Evolutionary conservation across 2,329 filamentous ascomycete species (phyloP).

Genomic region (Colletotrichum sublineola): DNA sequence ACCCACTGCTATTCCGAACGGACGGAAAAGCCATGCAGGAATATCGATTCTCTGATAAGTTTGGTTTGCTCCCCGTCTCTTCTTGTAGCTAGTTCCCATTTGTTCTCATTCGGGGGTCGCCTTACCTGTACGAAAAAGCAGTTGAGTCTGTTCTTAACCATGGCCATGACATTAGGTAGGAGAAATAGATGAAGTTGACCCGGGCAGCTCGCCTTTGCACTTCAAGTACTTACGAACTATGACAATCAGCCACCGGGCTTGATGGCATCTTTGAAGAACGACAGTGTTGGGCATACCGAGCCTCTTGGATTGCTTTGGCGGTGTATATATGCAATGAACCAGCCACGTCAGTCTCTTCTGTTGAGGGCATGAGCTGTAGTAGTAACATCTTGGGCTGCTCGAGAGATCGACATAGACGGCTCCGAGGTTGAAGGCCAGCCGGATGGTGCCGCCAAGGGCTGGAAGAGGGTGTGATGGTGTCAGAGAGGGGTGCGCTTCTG

Average conservation of each 20-base stretch:
- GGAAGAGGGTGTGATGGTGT: constrained; percentile 7
- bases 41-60: not conserved
- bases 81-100: not conserved
- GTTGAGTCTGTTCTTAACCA: too few relatives aligned
- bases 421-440: constrained; percentile 10
- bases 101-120: not conserved
- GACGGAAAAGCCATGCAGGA: not conserved
- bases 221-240: constrained; percentile 10
- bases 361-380: not conserved
- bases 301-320: not conserved
- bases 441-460: not conserved
- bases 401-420: not conserved
- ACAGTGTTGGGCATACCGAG: not conserved
- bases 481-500: not conserved
- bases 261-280: not conserved
- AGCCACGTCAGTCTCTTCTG: not conserved
- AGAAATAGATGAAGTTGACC: not conserved
- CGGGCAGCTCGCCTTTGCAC: not conserved
- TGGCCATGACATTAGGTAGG: not conserved
- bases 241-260: not conserved
- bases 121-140: not conserved
- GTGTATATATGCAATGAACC: not conserved
- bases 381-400: not conserved
- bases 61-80: not conserved
- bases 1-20: not conserved